phyloP scores from a whole-genome alignment of 2,329 filamentous ascomycete species.

The Penicillium sp. region DNA sequence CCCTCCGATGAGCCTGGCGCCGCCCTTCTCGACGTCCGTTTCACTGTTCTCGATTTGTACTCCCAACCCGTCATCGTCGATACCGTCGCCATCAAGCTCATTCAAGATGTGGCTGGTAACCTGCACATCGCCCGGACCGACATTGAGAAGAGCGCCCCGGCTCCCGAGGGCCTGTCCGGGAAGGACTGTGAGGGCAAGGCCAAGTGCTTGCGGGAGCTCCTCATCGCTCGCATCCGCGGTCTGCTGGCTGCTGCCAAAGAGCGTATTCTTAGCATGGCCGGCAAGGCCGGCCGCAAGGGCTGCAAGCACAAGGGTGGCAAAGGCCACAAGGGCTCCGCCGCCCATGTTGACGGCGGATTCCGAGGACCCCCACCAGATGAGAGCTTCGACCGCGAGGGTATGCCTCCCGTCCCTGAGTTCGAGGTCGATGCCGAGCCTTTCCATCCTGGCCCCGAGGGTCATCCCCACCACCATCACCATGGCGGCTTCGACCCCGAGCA shows the following conservation, averaged over 20 bases:
- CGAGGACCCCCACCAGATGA: conserved; percentile 8
- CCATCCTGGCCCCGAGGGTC: neutral
- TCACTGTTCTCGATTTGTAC: conserved; percentile 47
- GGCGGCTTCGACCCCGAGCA: conserved; percentile 3
- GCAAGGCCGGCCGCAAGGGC: conserved; percentile 28
- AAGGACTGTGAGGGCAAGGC: conserved; percentile 43
- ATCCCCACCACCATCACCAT: conserved; percentile 5
- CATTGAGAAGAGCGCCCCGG: conserved; percentile 38
- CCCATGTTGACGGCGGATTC: conserved; percentile 5
- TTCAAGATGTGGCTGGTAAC: conserved; percentile 36
- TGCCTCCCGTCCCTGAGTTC: neutral
- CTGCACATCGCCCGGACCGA: conserved; percentile 39
- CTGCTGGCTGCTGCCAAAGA: conserved; percentile 40
- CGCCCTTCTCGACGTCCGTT: conserved; percentile 40
- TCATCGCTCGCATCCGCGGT: conserved; percentile 40
- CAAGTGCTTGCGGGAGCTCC: conserved; percentile 38
- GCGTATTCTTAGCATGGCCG: conserved; percentile 33
- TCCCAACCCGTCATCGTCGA: conserved; percentile 45
- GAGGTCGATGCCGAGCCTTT: neutral
- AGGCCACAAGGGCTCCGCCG: conserved; percentile 1
- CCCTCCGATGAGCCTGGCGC: conserved; percentile 31
- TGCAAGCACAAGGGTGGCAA: conserved; percentile 25
- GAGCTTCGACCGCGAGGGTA: neutral
- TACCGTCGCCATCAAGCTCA: conserved; percentile 41
- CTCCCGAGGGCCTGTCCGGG: conserved; percentile 40